phyloP scores from a whole-genome alignment of 495 filamentous ascomycete genomes.

The Penicillium lagena region DNA sequence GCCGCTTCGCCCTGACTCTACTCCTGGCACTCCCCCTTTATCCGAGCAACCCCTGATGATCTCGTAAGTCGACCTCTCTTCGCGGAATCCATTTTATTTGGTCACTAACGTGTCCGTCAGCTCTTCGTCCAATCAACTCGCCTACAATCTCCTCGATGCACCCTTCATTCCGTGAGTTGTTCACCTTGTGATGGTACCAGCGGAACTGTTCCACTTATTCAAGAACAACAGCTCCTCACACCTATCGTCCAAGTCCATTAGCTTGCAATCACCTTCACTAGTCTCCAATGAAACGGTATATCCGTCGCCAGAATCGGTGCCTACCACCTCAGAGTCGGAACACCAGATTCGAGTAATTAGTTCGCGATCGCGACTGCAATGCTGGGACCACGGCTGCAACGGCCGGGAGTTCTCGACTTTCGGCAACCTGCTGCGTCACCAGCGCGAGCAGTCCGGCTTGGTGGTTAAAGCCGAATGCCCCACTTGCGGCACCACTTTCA shows the following conservation, averaged over 20 bases:
- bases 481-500: conserved; percentile 88
- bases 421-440: conserved; percentile 86
- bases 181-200: no score
- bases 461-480: conserved; percentile 81
- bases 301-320: conserved; percentile 23
- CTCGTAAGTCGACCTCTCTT: conserved; percentile 9
- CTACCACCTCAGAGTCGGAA: conserved; percentile 27
- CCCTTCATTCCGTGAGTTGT: conserved; percentile 12
- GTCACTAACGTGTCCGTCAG: no score
- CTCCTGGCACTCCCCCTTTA: no score
- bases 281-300: conserved; percentile 25
- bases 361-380: conserved; percentile 79
- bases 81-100: neutral
- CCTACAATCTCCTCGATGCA: conserved; percentile 16
- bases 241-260: conserved; percentile 15
- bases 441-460: conserved; percentile 88
- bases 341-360: conserved; percentile 63
- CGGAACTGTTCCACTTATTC: neutral
- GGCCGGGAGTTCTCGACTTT: conserved; percentile 92
- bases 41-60: conserved; percentile 14
- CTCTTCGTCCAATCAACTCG: conserved; percentile 13
- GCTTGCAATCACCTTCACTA: conserved; percentile 23
- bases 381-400: conserved; percentile 94
- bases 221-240: conserved; percentile 12
- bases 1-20: conserved; percentile 8